Percentiles rank a stretch among this genome's conserved stretches.
Evolutionary conservation across 495 filamentous ascomycete genomes (phyloP).

Genomic region (Usnea hakonensis): DNA sequence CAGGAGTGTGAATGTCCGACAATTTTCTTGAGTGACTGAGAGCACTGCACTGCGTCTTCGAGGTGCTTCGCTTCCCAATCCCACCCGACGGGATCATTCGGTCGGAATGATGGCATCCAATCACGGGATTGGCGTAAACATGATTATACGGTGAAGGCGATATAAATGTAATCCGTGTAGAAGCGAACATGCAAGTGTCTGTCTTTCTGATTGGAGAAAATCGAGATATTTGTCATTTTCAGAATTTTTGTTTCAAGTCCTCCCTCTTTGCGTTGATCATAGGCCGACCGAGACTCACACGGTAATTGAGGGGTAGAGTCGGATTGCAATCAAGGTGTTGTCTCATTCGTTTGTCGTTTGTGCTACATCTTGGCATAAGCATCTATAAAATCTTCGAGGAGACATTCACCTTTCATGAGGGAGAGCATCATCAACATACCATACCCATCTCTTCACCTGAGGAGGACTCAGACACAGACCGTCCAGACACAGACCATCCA

Average conservation of each 20-base stretch:
- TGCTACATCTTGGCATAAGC: neutral
- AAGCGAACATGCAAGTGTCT: neutral
- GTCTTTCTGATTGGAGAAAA: neutral
- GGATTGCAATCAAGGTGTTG: neutral
- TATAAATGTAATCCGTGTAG: neutral
- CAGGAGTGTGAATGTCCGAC: neutral
- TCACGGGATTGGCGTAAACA: no score
- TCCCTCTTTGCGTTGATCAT: neutral
- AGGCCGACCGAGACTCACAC: neutral
- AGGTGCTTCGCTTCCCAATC: no score
- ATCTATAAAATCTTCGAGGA: neutral
- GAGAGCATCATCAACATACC: neutral
- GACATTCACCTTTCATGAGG: neutral
- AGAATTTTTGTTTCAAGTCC: neutral
- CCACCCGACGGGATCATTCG: no score
- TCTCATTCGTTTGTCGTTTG: neutral
- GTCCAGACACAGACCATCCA: no score
- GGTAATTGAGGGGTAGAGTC: neutral
- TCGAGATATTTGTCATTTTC: neutral
- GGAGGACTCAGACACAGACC: no score
- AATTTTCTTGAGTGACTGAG: neutral
- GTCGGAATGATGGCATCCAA: no score
- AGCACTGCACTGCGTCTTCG: no score
- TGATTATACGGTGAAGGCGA: no score
- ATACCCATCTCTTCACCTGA: no score